Evolutionary conservation across 2,329 filamentous ascomycete genomes (phyloP).

Genomic region (Leptographium lundbergii): DNA sequence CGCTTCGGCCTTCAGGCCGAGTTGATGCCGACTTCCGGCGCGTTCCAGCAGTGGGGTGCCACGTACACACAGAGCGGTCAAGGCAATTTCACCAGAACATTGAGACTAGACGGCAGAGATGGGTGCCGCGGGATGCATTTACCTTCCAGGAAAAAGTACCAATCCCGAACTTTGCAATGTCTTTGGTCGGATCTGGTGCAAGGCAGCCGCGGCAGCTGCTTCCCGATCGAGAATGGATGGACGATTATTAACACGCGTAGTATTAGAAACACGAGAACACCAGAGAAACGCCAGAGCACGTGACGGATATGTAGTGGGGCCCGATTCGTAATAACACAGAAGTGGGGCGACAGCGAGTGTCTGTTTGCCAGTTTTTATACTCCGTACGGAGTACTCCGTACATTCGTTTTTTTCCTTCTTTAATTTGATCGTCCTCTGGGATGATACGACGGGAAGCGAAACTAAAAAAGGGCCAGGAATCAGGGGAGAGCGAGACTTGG

Average conservation of each 20-base stretch:
- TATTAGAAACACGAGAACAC: background rate
- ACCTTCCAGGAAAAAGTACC: too few relatives aligned
- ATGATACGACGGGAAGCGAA: background rate
- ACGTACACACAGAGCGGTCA: background rate
- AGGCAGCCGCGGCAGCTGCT: background rate
- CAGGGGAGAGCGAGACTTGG: too few relatives aligned
- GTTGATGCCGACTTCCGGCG: too few relatives aligned
- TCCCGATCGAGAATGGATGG: background rate
- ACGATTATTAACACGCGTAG: background rate
- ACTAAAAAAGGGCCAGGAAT: too few relatives aligned
- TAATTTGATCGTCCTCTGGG: background rate
- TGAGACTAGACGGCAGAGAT: too few relatives aligned
- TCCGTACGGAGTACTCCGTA: too few relatives aligned
- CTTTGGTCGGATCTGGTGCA: too few relatives aligned
- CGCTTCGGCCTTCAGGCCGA: too few relatives aligned
- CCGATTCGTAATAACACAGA: background rate
- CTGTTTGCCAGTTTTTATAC: background rate
- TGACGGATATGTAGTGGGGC: background rate
- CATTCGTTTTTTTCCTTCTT: background rate
- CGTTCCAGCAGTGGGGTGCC: background rate
- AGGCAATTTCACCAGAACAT: too few relatives aligned
- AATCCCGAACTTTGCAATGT: too few relatives aligned
- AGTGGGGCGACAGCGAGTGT: background rate
- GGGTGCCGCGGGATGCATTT: too few relatives aligned
- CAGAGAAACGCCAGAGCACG: constrained; percentile 8